Base-by-base conservation (phyloP, 441 rosid species). In the Erodium trifolium region DNA sequence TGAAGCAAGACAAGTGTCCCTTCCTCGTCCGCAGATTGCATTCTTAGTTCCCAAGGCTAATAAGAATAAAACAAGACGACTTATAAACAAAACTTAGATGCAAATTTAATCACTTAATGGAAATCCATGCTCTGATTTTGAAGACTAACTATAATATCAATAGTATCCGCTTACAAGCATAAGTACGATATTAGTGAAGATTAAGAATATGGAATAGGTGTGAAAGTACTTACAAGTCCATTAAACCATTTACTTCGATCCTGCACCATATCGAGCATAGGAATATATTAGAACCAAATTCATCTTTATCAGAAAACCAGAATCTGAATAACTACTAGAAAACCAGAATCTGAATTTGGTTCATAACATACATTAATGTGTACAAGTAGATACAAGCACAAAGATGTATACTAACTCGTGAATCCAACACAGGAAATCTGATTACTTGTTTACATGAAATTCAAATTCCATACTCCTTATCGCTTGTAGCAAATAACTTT, bases 41-140 rank as follows among this genome's bases (percentile, higher is more conserved):
- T 76, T 43, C 80, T 80, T 67, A 84, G 89, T 77, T 85, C 88
- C 96, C 92, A 93, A 70, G 90, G 80, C 98, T 93, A 76, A 19
- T 19, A 75, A 79, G 31, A 10, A 75, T 55, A 72, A 55, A 29
- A 68, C 47, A 65, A 65, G 45, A 62, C 17, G 63, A 67, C 71
- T 70, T 43, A 60, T 45, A 77, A 53, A 66, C 74, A 63, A 75
- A 63, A 63, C 49, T 19, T 63, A 19, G 66, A 23, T 55, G 63
- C 63, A 12, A 29, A 34, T 49, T 23, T 47, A 23, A 12, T 45
- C 34, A 35, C 31, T 18, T 57, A 7, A 68, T 14, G 39, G 43
- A 74, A 69, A 34, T 3, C 37, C 37, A 34, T 34, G 1, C 3
- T 34, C 37, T 34, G 37, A 34, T 5, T 34, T 34, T 34, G 37